Base-by-base conservation (phyloP, 371 early-diverging fungal species). In the Rhizopus sp. region DNA sequence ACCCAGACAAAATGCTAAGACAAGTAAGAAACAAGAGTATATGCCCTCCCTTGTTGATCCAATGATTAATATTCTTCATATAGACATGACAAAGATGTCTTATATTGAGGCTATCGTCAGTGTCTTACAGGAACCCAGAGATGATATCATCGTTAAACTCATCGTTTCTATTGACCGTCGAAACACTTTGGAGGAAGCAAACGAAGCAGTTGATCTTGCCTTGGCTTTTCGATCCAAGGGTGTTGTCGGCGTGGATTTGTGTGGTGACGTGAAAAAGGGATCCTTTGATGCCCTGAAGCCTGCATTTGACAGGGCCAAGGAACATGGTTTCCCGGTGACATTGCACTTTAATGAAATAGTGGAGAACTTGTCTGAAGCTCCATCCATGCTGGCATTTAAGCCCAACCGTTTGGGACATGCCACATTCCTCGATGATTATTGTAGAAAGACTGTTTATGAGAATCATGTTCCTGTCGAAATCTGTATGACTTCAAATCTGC, bases 401-500 rank as follows among this genome's bases (percentile, higher is more conserved):
- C 86, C 86, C 1, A 66, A 82, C 50, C 68, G 88, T 7, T 45
- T 88, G 23, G 88, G 87, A 3, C 88, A 88, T 62, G 85, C 81
- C 9, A 88, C 85, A 0, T 55, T 74, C 15, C 53, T 87, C 3
- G 71, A 75, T 48, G 71, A 70, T 10, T 63, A 44, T 7, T 64
- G 66, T n/a, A 63, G 77, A 32, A 53, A 63, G 31, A 55, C 31
- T 3, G 72, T 88, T 7, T 72, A 71, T 52, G 49, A 59, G 8
- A 49, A 69, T 6, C 39, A 62, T 13, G 78, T 83, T 23, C 84
- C 85, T 6, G 62, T 88, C 29, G 88, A 88, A 59, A 70, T 84
- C 0, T 88, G 88, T 58, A 75, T 87, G 78, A 82, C 87, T 7
- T 84, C 85, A n/a, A 88, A 88, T 53, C 53, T 88, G 0, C 39